Evolutionary conservation across 139 green algal species (phyloP), one percentile per base, ranked within the genome.

Genomic region (Dunaliella sp.): DNA sequence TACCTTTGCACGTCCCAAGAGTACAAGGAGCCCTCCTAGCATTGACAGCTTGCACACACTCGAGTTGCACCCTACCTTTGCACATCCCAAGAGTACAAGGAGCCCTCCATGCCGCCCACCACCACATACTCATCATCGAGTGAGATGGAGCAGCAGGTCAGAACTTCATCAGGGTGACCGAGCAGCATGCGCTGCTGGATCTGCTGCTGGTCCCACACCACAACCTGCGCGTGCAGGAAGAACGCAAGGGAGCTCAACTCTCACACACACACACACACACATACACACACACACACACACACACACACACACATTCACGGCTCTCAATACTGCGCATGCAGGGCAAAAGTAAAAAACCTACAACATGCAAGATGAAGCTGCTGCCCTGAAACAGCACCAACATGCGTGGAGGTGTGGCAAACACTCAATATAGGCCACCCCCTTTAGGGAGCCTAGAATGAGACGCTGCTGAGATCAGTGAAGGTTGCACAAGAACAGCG

Each of bases 101-200:
- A 87, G 73, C 87, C 87, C 36, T 83, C 65, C 2, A 37, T 1
- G 34, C 82, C 82, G 26, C 88, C 88, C 65, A 90, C 86, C 0
- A 92, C 38, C 1, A 92, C 86, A 25, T 89, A 92, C 65, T 83
- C 78, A 38, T 92, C 88, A 37, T 92, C 89, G 48, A 83, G 48
- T 0, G 86, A 89, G 2, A 92, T 84, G 22, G 36, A 58, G 81
- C 86, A 90, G 80, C 89, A 89, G 1, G 84, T 89, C 73, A 92
- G 57, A 21, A 77, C 75, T 76, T 89, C 86, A 30, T 89, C 77
- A 38, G 86, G 86, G 48, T 89, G 86, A 0, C 86, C 86, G 38
- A 89, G 81, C 81, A 85, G 72, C 75, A 84, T 74, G 2, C 80
- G 81, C 86, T 86, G 86, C 12, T 36, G 78, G 24, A 86, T n/a